phyloP scores from a whole-genome alignment of 495 filamentous ascomycete genomes.

The Hyphodiscus hymeniophilus region DNA sequence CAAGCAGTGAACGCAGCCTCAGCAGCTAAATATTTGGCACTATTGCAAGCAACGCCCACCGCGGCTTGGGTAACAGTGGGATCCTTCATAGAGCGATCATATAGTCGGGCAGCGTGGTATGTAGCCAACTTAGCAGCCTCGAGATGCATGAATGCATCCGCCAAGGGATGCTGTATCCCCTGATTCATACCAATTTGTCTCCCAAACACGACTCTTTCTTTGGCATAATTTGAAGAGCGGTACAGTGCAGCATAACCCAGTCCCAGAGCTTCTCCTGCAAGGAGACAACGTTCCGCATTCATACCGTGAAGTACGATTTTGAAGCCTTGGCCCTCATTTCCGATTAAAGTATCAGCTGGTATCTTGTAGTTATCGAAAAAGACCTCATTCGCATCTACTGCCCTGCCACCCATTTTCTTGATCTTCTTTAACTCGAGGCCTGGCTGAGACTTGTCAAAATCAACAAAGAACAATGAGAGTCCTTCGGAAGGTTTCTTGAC shows the following conservation, averaged over 20 bases:
- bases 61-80: conserved; percentile 46
- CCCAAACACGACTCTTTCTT: conserved; percentile 61
- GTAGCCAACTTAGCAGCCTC: conserved; percentile 73
- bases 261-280: conserved; percentile 71
- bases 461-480: conserved; percentile 69
- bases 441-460: conserved; percentile 49
- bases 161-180: conserved; percentile 66
- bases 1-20: conserved; percentile 72
- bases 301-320: conserved; percentile 72
- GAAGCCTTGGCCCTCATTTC: conserved; percentile 64
- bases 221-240: conserved; percentile 57
- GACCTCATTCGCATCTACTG: conserved; percentile 76
- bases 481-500: conserved; percentile 59
- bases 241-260: conserved; percentile 66
- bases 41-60: conserved; percentile 67
- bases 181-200: conserved; percentile 68
- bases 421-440: conserved; percentile 61
- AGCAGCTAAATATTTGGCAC: conserved; percentile 70
- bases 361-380: conserved; percentile 72
- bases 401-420: conserved; percentile 73
- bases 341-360: conserved; percentile 52
- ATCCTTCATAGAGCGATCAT: conserved; percentile 52
- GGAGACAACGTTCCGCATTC: conserved; percentile 73
- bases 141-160: conserved; percentile 66
- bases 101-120: conserved; percentile 68